A percentile compares a stretch with the other conserved stretches of the same genome.
phyloP scores from a whole-genome alignment of 768 basidiomycete species.

The Cystobasidium tubakii region DNA sequence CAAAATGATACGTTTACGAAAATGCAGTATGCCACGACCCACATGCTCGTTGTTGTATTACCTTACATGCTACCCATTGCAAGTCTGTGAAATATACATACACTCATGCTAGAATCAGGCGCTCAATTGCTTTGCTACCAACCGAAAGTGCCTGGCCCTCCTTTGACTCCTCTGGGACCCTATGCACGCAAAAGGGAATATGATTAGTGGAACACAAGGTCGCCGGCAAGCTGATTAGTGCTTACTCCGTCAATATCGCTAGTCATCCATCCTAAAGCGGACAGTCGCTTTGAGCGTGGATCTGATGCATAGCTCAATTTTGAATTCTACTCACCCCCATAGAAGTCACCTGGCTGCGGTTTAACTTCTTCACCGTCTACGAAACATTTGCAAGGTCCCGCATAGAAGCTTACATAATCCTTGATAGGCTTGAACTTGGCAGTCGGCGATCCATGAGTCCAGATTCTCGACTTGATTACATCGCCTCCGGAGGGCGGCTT shows the following conservation, averaged over 20 bases:
- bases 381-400: slow-evolving; percentile 34
- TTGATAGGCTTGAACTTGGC: slow-evolving; percentile 23
- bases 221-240: background rate
- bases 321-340: slow-evolving; percentile 20
- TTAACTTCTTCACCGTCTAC: slow-evolving; percentile 35
- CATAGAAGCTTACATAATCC: slow-evolving; percentile 35
- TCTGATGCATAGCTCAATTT: background rate
- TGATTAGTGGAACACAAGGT: background rate
- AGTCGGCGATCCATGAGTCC: slow-evolving; percentile 24
- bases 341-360: slow-evolving; percentile 34
- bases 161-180: slow-evolving; percentile 25
- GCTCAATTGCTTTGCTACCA: background rate
- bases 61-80: background rate
- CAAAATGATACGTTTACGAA: too few species aligned
- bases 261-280: slow-evolving; percentile 31
- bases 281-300: background rate
- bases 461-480: slow-evolving; percentile 32
- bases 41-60: background rate
- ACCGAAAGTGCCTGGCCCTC: slow-evolving; percentile 34
- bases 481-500: background rate
- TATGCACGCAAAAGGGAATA: background rate
- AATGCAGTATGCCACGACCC: too few species aligned
- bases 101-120: background rate
- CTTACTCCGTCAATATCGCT: slow-evolving; percentile 36
- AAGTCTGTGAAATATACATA: background rate